phyloP scores from a whole-genome alignment of 208 protist genomes.

The Leishmania guyanensis region DNA sequence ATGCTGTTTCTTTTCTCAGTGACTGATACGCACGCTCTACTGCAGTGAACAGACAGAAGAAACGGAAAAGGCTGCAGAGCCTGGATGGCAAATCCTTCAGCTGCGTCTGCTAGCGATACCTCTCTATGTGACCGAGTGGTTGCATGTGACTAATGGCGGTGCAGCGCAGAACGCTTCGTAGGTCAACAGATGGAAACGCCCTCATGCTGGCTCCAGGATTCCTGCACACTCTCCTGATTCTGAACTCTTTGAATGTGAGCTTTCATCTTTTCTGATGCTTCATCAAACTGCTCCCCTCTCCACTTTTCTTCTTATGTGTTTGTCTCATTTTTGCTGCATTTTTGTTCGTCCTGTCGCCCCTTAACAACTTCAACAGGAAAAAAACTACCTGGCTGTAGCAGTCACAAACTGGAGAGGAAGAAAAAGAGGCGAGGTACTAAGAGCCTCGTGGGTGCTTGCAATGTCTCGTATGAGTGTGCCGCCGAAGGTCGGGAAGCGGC shows the following conservation, averaged over 20 bases:
- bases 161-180: neutral
- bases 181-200: neutral
- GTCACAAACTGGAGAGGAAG: neutral
- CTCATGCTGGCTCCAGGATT: neutral
- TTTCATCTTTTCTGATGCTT: neutral
- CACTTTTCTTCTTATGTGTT: neutral
- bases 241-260: neutral
- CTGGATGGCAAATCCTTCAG: neutral
- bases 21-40: neutral
- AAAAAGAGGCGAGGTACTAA: neutral
- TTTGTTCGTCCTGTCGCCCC: neutral
- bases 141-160: too few species aligned
- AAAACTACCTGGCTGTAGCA: neutral
- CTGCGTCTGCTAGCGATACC: neutral
- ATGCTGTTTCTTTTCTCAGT: neutral
- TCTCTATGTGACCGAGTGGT: neutral
- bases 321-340: neutral
- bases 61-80: neutral
- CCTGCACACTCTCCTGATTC: neutral
- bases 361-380: too few species aligned
- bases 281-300: neutral
- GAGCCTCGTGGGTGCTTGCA: neutral
- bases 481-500: conserved; percentile 43
- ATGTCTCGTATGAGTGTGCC: conserved; percentile 71
- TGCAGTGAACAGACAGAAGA: neutral